Percentiles rank a stretch among this genome's conserved stretches.
Evolutionary conservation across 345 rosid genomes (phyloP).

Genomic region (Garcia nutans): DNA sequence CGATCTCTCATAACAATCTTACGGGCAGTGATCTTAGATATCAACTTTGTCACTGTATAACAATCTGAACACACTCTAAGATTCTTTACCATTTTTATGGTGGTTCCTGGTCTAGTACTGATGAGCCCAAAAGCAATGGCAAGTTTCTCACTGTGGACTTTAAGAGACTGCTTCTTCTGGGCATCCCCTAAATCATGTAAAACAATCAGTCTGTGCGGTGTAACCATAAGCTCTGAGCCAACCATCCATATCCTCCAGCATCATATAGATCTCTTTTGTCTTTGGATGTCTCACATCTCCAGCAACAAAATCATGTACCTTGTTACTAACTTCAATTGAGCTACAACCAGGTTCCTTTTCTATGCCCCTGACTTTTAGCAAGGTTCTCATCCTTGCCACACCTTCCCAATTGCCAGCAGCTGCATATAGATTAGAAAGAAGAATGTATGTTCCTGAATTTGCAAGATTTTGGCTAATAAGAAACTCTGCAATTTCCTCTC

Average conservation of each 20-base stretch:
- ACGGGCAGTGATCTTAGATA: constrained; percentile 59
- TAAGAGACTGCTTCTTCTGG: constrained; percentile 54
- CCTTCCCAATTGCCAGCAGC: constrained; percentile 54
- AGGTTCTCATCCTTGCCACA: constrained; percentile 57
- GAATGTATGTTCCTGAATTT: constrained; percentile 62
- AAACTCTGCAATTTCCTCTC: constrained; percentile 51
- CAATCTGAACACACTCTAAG: constrained; percentile 68
- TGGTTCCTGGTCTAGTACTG: constrained; percentile 50
- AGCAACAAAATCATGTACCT: constrained; percentile 55
- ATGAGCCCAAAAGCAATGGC: constrained; percentile 69
- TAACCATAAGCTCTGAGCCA: constrained; percentile 45
- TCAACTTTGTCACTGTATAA: constrained; percentile 55
- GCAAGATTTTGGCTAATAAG: constrained; percentile 46
- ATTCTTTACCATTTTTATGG: constrained; percentile 61
- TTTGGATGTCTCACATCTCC: constrained; percentile 51
- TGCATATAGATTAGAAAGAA: constrained; percentile 70
- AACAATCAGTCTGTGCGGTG: constrained; percentile 44
- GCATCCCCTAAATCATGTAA: constrained; percentile 49
- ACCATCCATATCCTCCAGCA: constrained; percentile 45
- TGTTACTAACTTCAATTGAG: constrained; percentile 52
- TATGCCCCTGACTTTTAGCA: constrained; percentile 65
- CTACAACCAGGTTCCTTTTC: constrained; percentile 69
- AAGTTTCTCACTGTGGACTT: constrained; percentile 73
- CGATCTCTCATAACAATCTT: constrained; percentile 70
- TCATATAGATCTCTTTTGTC: constrained; percentile 48